Conservation (phyloP, 139 green algal species). For the Tetraselmis chui region DNA sequence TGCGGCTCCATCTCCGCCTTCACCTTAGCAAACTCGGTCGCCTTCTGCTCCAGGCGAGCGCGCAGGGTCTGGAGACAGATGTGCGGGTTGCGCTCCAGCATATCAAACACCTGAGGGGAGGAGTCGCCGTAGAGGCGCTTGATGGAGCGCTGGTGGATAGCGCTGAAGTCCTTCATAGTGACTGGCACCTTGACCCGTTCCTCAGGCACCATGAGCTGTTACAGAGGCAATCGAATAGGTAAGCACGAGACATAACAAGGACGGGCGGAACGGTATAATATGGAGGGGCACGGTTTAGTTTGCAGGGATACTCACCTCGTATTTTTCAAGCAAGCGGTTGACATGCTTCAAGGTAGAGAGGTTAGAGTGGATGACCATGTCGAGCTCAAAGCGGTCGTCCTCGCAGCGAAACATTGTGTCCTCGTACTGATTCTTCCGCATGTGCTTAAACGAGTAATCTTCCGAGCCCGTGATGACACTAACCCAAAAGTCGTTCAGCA, state of each 20-base stretch:
- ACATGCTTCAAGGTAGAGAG: conserved; percentile 43
- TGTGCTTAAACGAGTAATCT: conserved; percentile 89
- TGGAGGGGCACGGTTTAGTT: no score
- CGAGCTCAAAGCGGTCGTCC: conserved; percentile 96
- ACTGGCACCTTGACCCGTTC: conserved; percentile 44
- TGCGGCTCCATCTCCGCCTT: conserved; percentile 65
- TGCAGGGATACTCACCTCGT: no score
- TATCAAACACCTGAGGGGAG: conserved; percentile 43
- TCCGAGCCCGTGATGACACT: conserved; percentile 88
- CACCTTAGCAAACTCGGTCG: conserved; percentile 67
- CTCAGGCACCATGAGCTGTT: conserved; percentile 57
- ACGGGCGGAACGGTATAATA: no score
- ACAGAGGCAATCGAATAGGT: no score
- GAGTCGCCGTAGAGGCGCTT: conserved; percentile 78
- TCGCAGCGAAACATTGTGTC: conserved; percentile 68
- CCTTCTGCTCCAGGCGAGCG: conserved; percentile 84
- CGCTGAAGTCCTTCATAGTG: conserved; percentile 37
- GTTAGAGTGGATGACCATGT: conserved; percentile 91
- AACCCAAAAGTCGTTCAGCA: conserved; percentile 91
- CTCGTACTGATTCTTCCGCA: conserved; percentile 99
- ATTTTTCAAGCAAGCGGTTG: background rate
- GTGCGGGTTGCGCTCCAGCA: conserved; percentile 80
- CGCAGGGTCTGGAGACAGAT: conserved; percentile 81
- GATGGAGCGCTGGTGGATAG: conserved; percentile 72
- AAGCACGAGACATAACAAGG: no score